Evolutionary conservation across 1,139 yeast species (phyloP).

Genomic region (Yamadazyma triangularis): DNA sequence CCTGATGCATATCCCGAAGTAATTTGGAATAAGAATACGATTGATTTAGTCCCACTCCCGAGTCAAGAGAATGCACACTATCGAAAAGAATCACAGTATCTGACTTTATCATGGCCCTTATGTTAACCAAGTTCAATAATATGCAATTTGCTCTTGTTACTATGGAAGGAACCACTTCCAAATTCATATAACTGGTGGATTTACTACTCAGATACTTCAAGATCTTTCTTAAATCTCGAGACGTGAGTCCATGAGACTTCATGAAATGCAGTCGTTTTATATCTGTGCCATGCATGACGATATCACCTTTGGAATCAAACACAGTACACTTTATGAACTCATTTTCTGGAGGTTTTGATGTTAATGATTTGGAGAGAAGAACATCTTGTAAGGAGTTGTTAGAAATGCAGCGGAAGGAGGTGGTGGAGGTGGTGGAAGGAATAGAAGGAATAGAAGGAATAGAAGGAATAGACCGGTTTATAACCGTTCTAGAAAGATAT

Average conservation of each 20-base stretch:
- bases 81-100: conserved; percentile 41
- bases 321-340: conserved; percentile 57
- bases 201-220: conserved; percentile 18
- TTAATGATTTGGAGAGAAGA: conserved; percentile 18
- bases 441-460: too few relatives aligned
- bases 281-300: conserved; percentile 38
- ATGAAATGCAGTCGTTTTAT: conserved; percentile 33
- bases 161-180: conserved; percentile 42
- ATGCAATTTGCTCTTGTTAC: conserved; percentile 34
- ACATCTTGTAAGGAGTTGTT: conserved; percentile 19
- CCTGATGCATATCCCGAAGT: conserved; percentile 27
- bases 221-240: conserved; percentile 41
- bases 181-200: conserved; percentile 17
- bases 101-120: conserved; percentile 38
- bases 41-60: conserved; percentile 27
- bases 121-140: conserved; percentile 36
- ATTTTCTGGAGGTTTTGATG: conserved; percentile 19
- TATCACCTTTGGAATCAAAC: conserved; percentile 32
- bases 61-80: conserved; percentile 13
- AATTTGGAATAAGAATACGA: conserved; percentile 34
- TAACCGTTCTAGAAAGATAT: too few relatives aligned
- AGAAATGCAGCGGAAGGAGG: too few relatives aligned
- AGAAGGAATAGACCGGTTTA: too few relatives aligned
- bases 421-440: too few relatives aligned
- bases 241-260: conserved; percentile 30